A percentile compares a stretch with the other conserved stretches of the same genome.
phyloP scores from a whole-genome alignment of 2,329 filamentous ascomycete genomes.

The Pleoardoris graminearum region DNA sequence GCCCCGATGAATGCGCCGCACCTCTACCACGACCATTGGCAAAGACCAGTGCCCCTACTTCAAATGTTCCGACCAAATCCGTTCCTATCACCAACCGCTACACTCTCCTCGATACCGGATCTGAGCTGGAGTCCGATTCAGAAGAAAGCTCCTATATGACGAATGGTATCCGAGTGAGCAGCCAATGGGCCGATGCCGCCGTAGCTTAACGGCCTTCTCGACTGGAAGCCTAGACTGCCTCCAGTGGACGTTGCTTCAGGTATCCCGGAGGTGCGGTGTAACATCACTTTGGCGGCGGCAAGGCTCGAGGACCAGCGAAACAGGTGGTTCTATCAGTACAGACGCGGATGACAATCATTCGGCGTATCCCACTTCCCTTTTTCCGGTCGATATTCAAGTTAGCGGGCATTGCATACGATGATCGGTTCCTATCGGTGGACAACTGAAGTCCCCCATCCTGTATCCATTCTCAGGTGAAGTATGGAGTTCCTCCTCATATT shows the following conservation, averaged over 20 bases:
- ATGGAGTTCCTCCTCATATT: not conserved
- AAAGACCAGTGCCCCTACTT: conserved; percentile 15
- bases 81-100: conserved; percentile 36
- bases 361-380: not conserved
- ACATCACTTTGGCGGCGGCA: not conserved
- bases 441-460: not conserved
- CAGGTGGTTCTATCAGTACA: not conserved
- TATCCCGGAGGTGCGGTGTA: not conserved
- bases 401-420: conserved; percentile 2
- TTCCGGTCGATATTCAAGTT: not conserved
- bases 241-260: not conserved
- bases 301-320: not conserved
- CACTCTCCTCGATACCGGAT: conserved; percentile 34
- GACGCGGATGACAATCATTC: not conserved
- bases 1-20: conserved; percentile 70
- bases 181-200: conserved; percentile 25
- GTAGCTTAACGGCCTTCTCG: conserved; percentile 16
- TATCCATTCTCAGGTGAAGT: not conserved
- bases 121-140: conserved; percentile 30
- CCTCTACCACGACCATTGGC: conserved; percentile 49
- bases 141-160: conserved; percentile 29
- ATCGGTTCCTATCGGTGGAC: not conserved
- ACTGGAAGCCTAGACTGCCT: not conserved
- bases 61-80: conserved; percentile 18
- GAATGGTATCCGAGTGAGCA: conserved; percentile 24